phyloP scores from a whole-genome alignment of 176 grass and related monocot species.

The Alloteropsis semialata region DNA sequence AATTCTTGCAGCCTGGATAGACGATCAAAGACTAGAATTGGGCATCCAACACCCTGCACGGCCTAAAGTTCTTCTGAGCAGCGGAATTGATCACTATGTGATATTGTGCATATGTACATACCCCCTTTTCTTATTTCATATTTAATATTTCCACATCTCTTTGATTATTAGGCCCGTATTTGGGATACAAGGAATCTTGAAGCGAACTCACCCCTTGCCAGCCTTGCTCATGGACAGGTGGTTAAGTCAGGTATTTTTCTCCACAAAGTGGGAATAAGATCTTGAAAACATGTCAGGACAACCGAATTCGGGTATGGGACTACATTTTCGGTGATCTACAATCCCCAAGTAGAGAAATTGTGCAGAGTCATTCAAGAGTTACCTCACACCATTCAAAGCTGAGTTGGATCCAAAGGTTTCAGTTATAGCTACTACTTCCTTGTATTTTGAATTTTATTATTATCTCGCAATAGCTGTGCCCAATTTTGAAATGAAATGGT shows the following conservation, averaged over 20 bases:
- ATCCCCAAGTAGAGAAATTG: conserved; percentile 90
- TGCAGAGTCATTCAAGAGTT: conserved; percentile 94
- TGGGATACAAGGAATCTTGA: conserved; percentile 82
- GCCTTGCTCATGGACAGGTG: conserved; percentile 79
- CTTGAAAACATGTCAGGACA: conserved; percentile 88
- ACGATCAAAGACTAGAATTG: conserved; percentile 57
- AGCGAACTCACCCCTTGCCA: conserved; percentile 52
- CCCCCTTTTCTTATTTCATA: background rate
- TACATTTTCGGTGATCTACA: conserved; percentile 84
- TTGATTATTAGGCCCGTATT: conserved; percentile 71
- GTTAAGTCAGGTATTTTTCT: conserved; percentile 98
- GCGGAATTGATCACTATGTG: conserved; percentile 95
- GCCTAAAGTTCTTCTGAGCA: conserved; percentile 93
- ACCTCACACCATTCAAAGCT: conserved; percentile 89
- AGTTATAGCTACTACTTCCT: background rate
- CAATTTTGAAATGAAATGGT: background rate
- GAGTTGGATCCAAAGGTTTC: conserved; percentile 96
- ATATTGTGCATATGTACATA: conserved; percentile 17
- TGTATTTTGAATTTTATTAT: background rate
- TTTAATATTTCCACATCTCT: conserved; percentile 11
- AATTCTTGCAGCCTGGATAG: conserved; percentile 58
- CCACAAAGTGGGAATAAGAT: conserved; percentile 79
- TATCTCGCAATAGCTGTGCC: background rate
- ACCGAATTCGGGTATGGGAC: conserved; percentile 94
- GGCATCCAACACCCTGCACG: conserved; percentile 68